phyloP scores from a whole-genome alignment of 768 basidiomycete species.

The Psilocybe sp. region DNA sequence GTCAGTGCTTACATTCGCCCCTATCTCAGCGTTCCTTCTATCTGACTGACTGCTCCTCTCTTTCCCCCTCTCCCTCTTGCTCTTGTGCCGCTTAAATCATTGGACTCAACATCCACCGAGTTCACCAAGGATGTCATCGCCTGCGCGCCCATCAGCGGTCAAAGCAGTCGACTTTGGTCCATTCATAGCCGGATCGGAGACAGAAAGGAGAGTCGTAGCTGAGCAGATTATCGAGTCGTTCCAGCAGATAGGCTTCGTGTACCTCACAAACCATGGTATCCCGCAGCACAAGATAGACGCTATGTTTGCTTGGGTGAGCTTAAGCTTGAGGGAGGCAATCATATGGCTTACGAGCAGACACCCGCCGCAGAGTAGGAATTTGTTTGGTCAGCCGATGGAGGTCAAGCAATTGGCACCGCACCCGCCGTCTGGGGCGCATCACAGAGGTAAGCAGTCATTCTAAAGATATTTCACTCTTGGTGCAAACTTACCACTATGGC shows the following conservation, averaged over 20 bases:
- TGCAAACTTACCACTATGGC: neutral
- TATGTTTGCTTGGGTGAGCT: conserved; percentile 42
- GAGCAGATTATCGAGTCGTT: conserved; percentile 41
- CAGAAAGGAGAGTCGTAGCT: conserved; percentile 35
- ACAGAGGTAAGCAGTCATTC: conserved; percentile 33
- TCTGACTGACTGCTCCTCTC: no score
- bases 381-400: conserved; percentile 36
- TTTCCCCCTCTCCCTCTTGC: no score
- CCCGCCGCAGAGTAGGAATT: conserved; percentile 29
- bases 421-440: conserved; percentile 40
- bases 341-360: neutral
- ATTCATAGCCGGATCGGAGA: conserved; percentile 34
- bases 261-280: conserved; percentile 42
- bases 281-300: conserved; percentile 29
- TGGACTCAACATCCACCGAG: no score
- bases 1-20: no score
- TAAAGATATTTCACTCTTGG: conserved; percentile 6
- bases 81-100: no score
- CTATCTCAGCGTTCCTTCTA: no score
- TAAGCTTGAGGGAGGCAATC: neutral
- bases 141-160: neutral
- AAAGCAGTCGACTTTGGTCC: conserved; percentile 39
- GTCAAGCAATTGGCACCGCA: conserved; percentile 44
- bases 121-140: no score
- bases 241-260: conserved; percentile 46